phyloP scores from a whole-genome alignment of 345 rosid genomes.

The Salix exigua region DNA sequence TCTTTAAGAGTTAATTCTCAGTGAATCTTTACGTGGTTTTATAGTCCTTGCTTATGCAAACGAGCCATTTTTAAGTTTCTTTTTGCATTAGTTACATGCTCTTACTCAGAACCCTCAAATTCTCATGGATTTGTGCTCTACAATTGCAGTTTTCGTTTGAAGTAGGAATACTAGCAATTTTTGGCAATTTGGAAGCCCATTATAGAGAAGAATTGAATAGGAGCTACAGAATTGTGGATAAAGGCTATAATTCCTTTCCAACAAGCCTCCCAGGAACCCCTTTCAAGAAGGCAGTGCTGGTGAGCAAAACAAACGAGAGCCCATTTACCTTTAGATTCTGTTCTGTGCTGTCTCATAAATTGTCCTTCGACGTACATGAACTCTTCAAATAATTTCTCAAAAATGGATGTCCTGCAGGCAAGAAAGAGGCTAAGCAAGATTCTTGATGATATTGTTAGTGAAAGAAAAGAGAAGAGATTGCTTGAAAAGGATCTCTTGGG shows the following conservation, averaged over 20 bases:
- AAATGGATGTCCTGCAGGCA: constrained; percentile 33
- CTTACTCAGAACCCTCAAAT: not conserved
- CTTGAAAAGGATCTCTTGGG: constrained; percentile 46
- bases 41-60: not conserved
- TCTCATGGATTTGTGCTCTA: not conserved
- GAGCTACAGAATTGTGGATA: constrained; percentile 64
- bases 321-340: not conserved
- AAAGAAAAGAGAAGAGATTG: constrained; percentile 49
- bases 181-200: constrained; percentile 57
- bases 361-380: not conserved
- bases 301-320: constrained; percentile 12
- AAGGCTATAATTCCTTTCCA: constrained; percentile 87
- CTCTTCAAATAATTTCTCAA: not conserved
- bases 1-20: not conserved
- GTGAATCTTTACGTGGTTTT: not conserved
- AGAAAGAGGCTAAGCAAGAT: constrained; percentile 51
- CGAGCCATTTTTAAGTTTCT: not conserved
- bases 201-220: constrained; percentile 63
- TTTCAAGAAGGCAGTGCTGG: constrained; percentile 59
- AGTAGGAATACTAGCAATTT: constrained; percentile 65
- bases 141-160: constrained; percentile 73
- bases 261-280: constrained; percentile 72
- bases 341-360: not conserved
- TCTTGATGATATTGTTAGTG: constrained; percentile 42
- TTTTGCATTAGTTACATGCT: not conserved